Base-by-base conservation (phyloP, 148 eudicot genomes). In the Suaeda aralocaspica region DNA sequence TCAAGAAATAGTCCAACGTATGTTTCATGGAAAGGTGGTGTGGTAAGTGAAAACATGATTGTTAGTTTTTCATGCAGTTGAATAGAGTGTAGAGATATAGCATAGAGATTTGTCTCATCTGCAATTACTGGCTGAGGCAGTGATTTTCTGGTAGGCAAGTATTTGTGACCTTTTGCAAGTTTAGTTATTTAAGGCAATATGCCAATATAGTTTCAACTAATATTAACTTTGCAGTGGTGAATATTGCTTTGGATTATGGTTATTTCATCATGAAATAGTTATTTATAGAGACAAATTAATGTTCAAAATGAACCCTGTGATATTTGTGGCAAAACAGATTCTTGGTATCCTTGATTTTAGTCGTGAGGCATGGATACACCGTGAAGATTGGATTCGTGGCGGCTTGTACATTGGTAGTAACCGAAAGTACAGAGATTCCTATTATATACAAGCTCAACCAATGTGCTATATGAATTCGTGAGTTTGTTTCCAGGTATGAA, bases 11-110 rank as follows among this genome's bases (percentile, higher is more conserved):
- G 82, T 70, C 90, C 96, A 48, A 51, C 80, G 24, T 81, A 75
- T 71, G 89, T 85, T 65, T 69, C 97, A 36, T 94, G 99, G 99
- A 91, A 88, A 87, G 99, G 99, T 29, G 99, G 91, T 72, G 99
- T 86, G 59, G 99, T 94, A 85, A 84, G 97, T 86, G n/a, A 9
- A 24, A 3, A 36, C 8, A 36, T 36, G 5, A 36, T 8, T 36
- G 5, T 8, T 36, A n/a, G n/a, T n/a, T n/a, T n/a, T n/a, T n/a
- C n/a, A n/a, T n/a, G n/a, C n/a, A n/a, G n/a, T n/a, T n/a, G n/a
- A n/a, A n/a, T n/a, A n/a, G n/a, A n/a, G n/a, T n/a, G n/a, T n/a
- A n/a, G n/a, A n/a, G n/a, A n/a, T n/a, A n/a, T n/a, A n/a, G n/a
- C n/a, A n/a, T n/a, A n/a, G n/a, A n/a, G n/a, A n/a, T n/a, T n/a